A percentile compares a stretch with the other conserved stretches of the same genome.
Evolutionary conservation across 2,329 filamentous ascomycete species (phyloP).

Genomic region (Samsoniella hepiali): DNA sequence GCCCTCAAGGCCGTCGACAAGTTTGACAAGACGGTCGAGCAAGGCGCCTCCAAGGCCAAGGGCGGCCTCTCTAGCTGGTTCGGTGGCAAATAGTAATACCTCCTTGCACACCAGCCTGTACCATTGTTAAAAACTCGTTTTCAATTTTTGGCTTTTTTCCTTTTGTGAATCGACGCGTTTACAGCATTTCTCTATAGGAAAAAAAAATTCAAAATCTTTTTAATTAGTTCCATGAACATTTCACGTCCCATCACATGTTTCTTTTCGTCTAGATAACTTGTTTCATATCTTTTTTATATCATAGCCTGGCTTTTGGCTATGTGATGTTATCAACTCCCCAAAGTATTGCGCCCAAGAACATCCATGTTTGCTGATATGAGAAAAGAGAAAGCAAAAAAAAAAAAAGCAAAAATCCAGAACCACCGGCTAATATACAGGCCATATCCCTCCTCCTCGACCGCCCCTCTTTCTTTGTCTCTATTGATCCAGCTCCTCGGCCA

Average conservation of each 20-base stretch:
- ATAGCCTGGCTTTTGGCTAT: not conserved
- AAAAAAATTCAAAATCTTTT: not conserved
- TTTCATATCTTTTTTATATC: not conserved
- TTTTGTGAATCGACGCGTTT: not conserved
- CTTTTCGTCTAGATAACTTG: not conserved
- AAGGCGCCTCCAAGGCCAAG: constrained; percentile 78
- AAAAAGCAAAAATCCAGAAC: not conserved
- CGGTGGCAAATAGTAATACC: constrained; percentile 46
- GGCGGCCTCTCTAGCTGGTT: constrained; percentile 83
- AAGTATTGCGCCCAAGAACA: not conserved
- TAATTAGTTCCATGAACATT: not conserved
- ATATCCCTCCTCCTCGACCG: not conserved
- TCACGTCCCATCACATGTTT: not conserved
- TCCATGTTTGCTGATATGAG: not conserved
- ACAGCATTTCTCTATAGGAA: constrained; percentile 7
- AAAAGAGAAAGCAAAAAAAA: not conserved
- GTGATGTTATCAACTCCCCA: not conserved
- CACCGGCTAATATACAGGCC: constrained; percentile 7
- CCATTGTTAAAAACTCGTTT: not conserved
- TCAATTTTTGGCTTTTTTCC: not conserved
- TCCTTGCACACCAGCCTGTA: not conserved
- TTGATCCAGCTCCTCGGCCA: constrained; percentile 51
- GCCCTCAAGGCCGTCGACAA: constrained; percentile 72
- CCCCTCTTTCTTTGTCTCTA: constrained; percentile 20
- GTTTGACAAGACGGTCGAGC: constrained; percentile 78